These are phyloP conservation scores for Entelexis sorbosivorans DNA, from an alignment of 1,139 yeast genomes.

Conservation along the genomic window DNA sequence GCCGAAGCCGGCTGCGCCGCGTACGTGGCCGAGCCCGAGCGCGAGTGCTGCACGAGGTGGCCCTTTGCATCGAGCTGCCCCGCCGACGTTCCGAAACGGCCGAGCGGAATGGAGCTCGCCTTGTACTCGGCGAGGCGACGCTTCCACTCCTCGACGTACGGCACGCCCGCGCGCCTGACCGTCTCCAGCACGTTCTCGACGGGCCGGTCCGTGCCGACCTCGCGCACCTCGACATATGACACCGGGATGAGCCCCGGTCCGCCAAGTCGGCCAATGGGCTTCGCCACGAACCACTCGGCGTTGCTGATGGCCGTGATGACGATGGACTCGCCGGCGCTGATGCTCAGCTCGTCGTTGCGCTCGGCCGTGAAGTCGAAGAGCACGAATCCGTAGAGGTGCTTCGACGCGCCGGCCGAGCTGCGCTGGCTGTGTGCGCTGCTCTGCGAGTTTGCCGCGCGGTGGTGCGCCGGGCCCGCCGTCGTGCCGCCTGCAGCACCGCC, in stretches of 20 bases:
- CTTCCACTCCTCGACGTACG: conserved; percentile 95
- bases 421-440: conserved; percentile 7
- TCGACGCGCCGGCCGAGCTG: conserved; percentile 7
- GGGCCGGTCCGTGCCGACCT: conserved; percentile 52
- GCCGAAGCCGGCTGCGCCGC: neutral
- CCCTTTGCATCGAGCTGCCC: conserved; percentile 10
- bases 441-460: conserved; percentile 3
- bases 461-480: neutral
- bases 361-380: conserved; percentile 83
- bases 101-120: conserved; percentile 78
- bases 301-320: conserved; percentile 93
- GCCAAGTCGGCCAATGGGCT: conserved; percentile 86
- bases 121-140: conserved; percentile 81
- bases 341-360: conserved; percentile 75
- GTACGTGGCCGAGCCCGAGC: conserved; percentile 5
- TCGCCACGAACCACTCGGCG: conserved; percentile 95
- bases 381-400: conserved; percentile 51
- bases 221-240: conserved; percentile 75
- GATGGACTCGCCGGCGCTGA: conserved; percentile 74
- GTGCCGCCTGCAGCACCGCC: conserved; percentile 5
- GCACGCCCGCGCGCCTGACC: conserved; percentile 56
- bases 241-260: conserved; percentile 97
- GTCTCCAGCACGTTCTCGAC: conserved; percentile 41
- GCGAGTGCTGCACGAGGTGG: neutral
- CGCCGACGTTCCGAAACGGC: conserved; percentile 34